These are phyloP conservation scores for Ettlia oleoabundans DNA, from an alignment of 139 green algal genomes.

Conservation along the genomic window DNA sequence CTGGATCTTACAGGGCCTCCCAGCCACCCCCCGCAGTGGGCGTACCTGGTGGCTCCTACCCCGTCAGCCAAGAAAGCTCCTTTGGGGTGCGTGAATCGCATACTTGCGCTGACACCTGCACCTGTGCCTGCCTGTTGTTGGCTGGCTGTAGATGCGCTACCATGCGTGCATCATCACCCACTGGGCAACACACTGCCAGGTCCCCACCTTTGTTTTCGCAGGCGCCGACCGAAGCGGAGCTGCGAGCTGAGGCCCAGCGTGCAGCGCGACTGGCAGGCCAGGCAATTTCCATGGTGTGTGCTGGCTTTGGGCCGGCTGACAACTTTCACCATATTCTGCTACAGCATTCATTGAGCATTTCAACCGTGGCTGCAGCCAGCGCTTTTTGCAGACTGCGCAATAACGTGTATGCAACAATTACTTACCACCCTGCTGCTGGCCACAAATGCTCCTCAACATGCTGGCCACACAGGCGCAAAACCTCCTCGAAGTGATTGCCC, in stretches of 20 bases:
- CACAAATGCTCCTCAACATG: not conserved
- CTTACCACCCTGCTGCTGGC: not conserved
- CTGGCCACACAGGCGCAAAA: slow-evolving; percentile 6
- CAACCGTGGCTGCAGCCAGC: no score
- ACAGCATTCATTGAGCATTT: no score
- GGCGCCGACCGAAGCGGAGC: not conserved
- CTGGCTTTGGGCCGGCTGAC: not conserved
- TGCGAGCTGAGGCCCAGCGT: not conserved
- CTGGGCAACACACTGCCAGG: not conserved
- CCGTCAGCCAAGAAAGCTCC: not conserved
- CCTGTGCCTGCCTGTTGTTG: not conserved
- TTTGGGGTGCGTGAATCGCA: not conserved
- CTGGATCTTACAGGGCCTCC: not conserved
- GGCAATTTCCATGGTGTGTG: not conserved
- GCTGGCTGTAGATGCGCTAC: not conserved
- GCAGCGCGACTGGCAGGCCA: slow-evolving; percentile 7
- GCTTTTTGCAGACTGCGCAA: no score
- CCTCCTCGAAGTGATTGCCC: slow-evolving; percentile 5
- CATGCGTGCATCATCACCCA: not conserved
- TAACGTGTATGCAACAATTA: no score
- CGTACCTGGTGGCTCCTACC: not conserved
- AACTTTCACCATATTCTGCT: not conserved
- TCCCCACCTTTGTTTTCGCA: not conserved
- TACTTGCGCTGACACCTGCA: no score
- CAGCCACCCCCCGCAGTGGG: not conserved